phyloP scores from a whole-genome alignment of 1,139 yeast species.

The Zhuliangozyma blackwelliae region DNA sequence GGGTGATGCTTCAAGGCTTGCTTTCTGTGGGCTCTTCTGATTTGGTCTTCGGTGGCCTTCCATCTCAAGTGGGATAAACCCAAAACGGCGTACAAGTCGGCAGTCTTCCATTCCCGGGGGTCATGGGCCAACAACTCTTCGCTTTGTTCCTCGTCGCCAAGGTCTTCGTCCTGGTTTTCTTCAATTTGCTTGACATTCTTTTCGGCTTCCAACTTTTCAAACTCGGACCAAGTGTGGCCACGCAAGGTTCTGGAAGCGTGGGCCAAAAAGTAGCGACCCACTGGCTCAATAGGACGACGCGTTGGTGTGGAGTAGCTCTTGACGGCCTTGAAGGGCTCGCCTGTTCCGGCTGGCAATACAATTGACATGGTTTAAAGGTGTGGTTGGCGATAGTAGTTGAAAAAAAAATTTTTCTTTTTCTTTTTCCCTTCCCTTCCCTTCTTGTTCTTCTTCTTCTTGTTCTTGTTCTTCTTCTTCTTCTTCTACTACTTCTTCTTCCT shows the following conservation, averaged over 20 bases:
- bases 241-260: constrained; percentile 95
- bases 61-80: constrained; percentile 90
- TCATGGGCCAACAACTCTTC: constrained; percentile 82
- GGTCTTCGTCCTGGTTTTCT: constrained; percentile 64
- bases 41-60: constrained; percentile 88
- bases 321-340: constrained; percentile 49
- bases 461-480: too few relatives aligned
- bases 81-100: constrained; percentile 93
- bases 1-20: constrained; percentile 98
- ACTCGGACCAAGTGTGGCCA: constrained; percentile 99
- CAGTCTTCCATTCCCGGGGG: constrained; percentile 97
- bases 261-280: constrained; percentile 91
- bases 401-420: neutral
- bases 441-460: too few relatives aligned
- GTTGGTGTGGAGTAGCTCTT: constrained; percentile 60
- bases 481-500: too few relatives aligned
- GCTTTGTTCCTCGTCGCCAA: constrained; percentile 73
- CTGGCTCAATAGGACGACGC: constrained; percentile 92
- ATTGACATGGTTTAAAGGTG: constrained; percentile 23
- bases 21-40: constrained; percentile 94
- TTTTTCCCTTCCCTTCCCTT: neutral
- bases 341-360: constrained; percentile 40
- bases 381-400: neutral
- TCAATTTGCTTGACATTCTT: constrained; percentile 76
- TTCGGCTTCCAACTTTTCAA: constrained; percentile 89